Base-by-base conservation (phyloP, 2,329 filamentous ascomycete genomes). In the Fusarium sp. region DNA sequence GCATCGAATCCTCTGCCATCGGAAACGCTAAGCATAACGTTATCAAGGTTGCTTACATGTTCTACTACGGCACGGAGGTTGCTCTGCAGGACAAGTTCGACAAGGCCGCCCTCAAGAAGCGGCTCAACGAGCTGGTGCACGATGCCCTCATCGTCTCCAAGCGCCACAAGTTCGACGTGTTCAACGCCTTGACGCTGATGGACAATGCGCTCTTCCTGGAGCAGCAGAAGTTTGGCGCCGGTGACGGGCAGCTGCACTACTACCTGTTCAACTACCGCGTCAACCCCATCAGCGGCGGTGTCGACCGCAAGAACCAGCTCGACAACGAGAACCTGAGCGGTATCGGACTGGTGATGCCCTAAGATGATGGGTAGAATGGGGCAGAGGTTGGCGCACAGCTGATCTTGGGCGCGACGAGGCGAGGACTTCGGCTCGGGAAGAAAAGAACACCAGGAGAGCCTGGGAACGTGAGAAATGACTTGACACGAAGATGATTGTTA, bases 201-300 rank as follows among this genome's bases (percentile, higher is more conserved):
- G 94, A 99, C 77, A 99, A 99, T 76, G 90, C 88, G 1, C 84
- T 98, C 19, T 98, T 99, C 85, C 83, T 99, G 6, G 89, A 94
- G 74, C 85, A 97, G 68, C 92, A 97, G 73, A 96, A 96, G 77
- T 99, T 97, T 72, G 95, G 94, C 40, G 89, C 91, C 6, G 95
- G 95, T 29, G 95, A 99, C 75, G 95, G 95, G 42, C 92, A 95
- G 76, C 82, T 99, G 70, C 93, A 99, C 77, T 99, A 93, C 79
- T 99, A 99, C 77, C 82, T 99, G 29, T 99, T 96, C 84, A 99
- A 99, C 79, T 99, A 97, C 81, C 88, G 92, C 54, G 91, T 92
- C 11, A 88, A 91, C 58, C 88, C 89, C n/a, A 90, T 99, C 71
- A 81, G 87, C 1, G 93, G 95, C 44, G 95, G 95, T 22, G 88